These are phyloP conservation scores for Mycosphaerella arachidis DNA, from an alignment of 2,329 filamentous ascomycete genomes.

Conservation along the genomic window DNA sequence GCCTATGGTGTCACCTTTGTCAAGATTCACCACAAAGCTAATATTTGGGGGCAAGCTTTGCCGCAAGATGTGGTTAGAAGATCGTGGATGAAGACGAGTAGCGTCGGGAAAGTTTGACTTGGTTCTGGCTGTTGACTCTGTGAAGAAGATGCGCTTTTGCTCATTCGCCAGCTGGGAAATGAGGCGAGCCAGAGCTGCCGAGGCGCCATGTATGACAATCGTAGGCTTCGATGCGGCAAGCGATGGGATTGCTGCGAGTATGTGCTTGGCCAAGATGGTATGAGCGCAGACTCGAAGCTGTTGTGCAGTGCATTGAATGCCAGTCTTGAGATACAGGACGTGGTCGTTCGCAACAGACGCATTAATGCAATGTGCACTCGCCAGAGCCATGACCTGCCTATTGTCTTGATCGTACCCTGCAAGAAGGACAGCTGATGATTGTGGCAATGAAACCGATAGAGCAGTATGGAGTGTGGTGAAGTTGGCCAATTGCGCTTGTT, in stretches of 20 bases:
- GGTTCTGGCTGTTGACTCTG: slow-evolving; percentile 3
- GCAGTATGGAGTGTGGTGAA: slow-evolving; percentile 1
- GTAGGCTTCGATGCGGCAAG: not conserved
- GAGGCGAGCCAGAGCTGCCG: slow-evolving; percentile 7
- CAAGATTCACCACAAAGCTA: slow-evolving; percentile 10
- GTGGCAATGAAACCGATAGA: slow-evolving; percentile 9
- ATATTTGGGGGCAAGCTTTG: slow-evolving; percentile 10
- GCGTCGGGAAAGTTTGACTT: not conserved
- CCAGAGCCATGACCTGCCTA: slow-evolving; percentile 9
- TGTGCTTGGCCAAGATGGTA: slow-evolving; percentile 11
- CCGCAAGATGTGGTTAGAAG: slow-evolving; percentile 13
- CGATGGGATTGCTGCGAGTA: slow-evolving; percentile 10
- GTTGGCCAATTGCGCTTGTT: not conserved
- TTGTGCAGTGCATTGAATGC: slow-evolving; percentile 3
- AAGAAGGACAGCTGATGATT: slow-evolving; percentile 9
- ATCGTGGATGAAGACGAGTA: slow-evolving; percentile 11
- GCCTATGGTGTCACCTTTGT: slow-evolving; percentile 9
- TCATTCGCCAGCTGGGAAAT: slow-evolving; percentile 4
- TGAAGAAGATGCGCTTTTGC: slow-evolving; percentile 6
- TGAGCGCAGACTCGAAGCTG: slow-evolving; percentile 12
- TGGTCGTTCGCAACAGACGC: not conserved
- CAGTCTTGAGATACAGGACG: slow-evolving; percentile 1
- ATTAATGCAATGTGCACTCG: slow-evolving; percentile 6
- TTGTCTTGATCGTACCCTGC: slow-evolving; percentile 8
- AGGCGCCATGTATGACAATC: slow-evolving; percentile 15